A percentile compares a stretch with the other conserved stretches of the same genome.
These are phyloP conservation scores for Tuber borchii DNA, from an alignment of 495 filamentous ascomycete genomes.

Conservation along the genomic window DNA sequence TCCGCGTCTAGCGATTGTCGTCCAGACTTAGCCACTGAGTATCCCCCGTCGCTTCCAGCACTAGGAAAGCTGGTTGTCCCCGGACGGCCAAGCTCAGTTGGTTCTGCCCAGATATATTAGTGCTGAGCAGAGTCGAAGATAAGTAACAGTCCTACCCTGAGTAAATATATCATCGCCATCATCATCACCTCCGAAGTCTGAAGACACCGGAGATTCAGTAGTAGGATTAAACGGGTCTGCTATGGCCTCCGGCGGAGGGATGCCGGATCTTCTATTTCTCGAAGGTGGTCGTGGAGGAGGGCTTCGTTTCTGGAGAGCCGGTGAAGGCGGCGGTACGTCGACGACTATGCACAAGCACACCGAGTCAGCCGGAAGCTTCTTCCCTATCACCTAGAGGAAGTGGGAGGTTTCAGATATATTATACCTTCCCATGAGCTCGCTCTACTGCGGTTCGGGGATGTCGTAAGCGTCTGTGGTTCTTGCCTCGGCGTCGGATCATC, in stretches of 20 bases:
- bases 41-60: background rate
- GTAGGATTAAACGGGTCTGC: background rate
- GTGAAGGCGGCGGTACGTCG: background rate
- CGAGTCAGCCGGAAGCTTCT: background rate
- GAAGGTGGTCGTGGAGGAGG: background rate
- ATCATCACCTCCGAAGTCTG: conserved; percentile 1
- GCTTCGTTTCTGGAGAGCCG: background rate
- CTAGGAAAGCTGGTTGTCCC: background rate
- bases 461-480: background rate
- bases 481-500: background rate
- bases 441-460: background rate
- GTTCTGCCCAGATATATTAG: background rate
- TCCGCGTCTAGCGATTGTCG: conserved; percentile 39
- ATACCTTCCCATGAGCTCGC: background rate
- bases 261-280: background rate
- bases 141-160: background rate
- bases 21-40: conserved; percentile 2
- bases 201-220: background rate
- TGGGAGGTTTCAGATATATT: background rate
- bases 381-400: background rate
- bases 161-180: background rate
- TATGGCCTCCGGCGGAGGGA: background rate
- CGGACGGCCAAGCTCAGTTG: background rate
- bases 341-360: background rate
- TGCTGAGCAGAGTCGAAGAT: background rate